Evolutionary conservation across 208 protist species (phyloP).

Genomic region (Leishmania gerbilli): DNA sequence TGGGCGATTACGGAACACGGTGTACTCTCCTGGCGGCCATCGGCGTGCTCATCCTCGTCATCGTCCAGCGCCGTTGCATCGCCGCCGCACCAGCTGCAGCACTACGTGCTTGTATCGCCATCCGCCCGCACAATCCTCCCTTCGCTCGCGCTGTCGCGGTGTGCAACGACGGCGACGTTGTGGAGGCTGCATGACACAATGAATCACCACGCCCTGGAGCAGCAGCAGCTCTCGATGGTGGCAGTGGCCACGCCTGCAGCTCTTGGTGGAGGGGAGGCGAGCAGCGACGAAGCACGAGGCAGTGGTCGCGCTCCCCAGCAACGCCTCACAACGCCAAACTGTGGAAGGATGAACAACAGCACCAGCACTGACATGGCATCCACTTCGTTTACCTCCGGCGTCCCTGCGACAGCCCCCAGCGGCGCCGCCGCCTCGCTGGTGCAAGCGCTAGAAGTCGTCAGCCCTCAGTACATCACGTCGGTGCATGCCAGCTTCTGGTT

Average conservation of each 20-base stretch:
- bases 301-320: neutral
- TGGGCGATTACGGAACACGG: constrained; percentile 18
- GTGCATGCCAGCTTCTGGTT: constrained; percentile 58
- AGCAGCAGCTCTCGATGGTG: neutral
- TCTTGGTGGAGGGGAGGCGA: neutral
- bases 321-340: neutral
- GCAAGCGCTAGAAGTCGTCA: constrained; percentile 41
- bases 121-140: constrained; percentile 17
- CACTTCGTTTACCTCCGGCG: neutral
- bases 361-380: neutral
- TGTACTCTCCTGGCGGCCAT: constrained; percentile 18
- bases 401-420: neutral
- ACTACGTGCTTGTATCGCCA: constrained; percentile 18
- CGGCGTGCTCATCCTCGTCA: neutral
- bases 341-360: neutral
- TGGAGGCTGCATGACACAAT: constrained; percentile 46
- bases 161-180: constrained; percentile 21
- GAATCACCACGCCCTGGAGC: constrained; percentile 31
- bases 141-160: constrained; percentile 23
- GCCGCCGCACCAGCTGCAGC: neutral
- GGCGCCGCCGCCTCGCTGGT: constrained; percentile 22
- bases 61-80: neutral
- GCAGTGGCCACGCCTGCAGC: neutral
- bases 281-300: neutral
- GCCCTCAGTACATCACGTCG: constrained; percentile 54